Percentiles rank a stretch among this genome's conserved stretches.
Evolutionary conservation across 2,329 filamentous ascomycete genomes (phyloP).

Genomic region (Macrophomina phaseolina): DNA sequence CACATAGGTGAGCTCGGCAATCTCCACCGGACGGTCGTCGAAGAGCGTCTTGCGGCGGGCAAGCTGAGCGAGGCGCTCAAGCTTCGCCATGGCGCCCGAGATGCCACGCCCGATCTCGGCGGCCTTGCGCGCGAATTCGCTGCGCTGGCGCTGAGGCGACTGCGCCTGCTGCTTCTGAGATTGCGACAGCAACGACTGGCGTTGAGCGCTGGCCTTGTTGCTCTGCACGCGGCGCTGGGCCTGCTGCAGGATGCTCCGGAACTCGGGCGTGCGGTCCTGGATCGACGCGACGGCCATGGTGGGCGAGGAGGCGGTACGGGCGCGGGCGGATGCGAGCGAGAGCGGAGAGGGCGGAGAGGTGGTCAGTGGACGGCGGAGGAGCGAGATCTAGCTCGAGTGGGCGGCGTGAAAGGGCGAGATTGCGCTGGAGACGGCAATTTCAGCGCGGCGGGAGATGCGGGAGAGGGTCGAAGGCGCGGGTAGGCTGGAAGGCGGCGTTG

Average conservation of each 20-base stretch:
- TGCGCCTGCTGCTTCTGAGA: conserved; percentile 61
- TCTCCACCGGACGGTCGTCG: conserved; percentile 94
- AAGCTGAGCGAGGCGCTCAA: conserved; percentile 90
- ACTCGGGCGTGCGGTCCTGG: conserved; percentile 96
- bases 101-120: conserved; percentile 93
- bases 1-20: conserved; percentile 94
- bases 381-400: background rate
- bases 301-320: conserved; percentile 15
- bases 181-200: conserved; percentile 78
- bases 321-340: conserved; percentile 10
- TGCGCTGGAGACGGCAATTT: conserved; percentile 15
- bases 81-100: conserved; percentile 88
- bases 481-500: background rate
- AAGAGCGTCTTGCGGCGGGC: conserved; percentile 97
- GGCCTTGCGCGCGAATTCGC: conserved; percentile 91
- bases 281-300: conserved; percentile 67
- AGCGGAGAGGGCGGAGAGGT: conserved; percentile 12
- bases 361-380: conserved; percentile 18
- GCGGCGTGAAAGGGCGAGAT: conserved; percentile 1
- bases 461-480: background rate
- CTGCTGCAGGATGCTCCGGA: conserved; percentile 86
- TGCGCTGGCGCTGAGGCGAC: conserved; percentile 58
- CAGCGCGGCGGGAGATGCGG: conserved; percentile 5
- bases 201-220: conserved; percentile 77
- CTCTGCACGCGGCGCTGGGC: conserved; percentile 80